Percentiles rank a stretch among this genome's conserved stretches.
phyloP scores from a whole-genome alignment of 2,329 filamentous ascomycete species.

The Talaromyces islandicus region DNA sequence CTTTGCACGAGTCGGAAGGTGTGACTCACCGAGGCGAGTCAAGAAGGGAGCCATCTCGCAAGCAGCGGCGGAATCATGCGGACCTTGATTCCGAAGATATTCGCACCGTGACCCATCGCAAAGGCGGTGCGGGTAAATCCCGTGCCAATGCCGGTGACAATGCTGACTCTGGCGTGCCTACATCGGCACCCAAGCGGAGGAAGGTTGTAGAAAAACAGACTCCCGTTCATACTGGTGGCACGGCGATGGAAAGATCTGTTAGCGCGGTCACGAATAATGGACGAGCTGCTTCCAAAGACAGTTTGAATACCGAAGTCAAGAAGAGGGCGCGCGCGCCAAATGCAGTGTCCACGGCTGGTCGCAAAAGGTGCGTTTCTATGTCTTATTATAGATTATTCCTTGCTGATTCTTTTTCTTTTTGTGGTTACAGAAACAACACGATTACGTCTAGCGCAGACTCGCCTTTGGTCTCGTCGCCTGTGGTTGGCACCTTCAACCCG shows the following conservation, averaged over 20 bases:
- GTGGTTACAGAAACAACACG: constrained; percentile 37
- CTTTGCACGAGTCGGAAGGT: constrained; percentile 74
- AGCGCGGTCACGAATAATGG: constrained; percentile 28
- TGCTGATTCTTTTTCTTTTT: constrained; percentile 2
- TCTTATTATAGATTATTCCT: background rate
- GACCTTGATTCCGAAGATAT: constrained; percentile 76
- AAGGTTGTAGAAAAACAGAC: constrained; percentile 64
- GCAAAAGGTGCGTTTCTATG: constrained; percentile 63
- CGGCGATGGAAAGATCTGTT: constrained; percentile 36
- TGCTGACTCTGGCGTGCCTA: constrained; percentile 25
- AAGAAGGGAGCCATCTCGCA: constrained; percentile 75
- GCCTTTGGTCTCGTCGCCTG: constrained; percentile 69
- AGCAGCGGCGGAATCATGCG: constrained; percentile 63
- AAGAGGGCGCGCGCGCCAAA: constrained; percentile 72
- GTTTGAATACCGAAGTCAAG: constrained; percentile 60
- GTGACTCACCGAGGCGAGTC: constrained; percentile 72
- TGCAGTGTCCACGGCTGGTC: constrained; percentile 50
- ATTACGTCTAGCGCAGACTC: constrained; percentile 53
- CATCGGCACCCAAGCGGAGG: constrained; percentile 62
- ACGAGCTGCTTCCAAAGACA: constrained; percentile 53
- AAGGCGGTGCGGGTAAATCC: constrained; percentile 54
- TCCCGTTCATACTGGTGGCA: constrained; percentile 22
- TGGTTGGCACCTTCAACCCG: constrained; percentile 57
- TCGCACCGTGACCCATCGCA: constrained; percentile 40
- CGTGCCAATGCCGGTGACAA: constrained; percentile 20